Evolutionary conservation across 495 filamentous ascomycete genomes (phyloP), one percentile per base, ranked within the genome.

Genomic region (Trichoderma orchidacearum): DNA sequence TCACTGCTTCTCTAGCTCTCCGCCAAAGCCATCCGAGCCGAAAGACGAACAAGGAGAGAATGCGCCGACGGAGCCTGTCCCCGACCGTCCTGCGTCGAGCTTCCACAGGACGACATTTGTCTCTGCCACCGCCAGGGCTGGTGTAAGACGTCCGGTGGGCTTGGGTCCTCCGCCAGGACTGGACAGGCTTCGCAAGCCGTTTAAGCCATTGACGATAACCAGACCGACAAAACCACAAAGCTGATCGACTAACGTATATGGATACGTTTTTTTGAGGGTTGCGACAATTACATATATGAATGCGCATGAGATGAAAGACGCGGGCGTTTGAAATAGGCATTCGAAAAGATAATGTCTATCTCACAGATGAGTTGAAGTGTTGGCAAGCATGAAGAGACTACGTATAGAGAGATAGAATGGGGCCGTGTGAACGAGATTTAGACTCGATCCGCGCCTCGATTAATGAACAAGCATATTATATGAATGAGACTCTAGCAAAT

Each of bases 1-100:
- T 53, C 30, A 66, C 7, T 72, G 66, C 54, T 77, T 77, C 51
- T 77, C 75, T 0, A 77, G 75, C 60, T 77, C 75, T 12, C 75
- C 75, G 11, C 59, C 65, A 1, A 62, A 62, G 34, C 66, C 68
- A 12, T 51, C 53, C 2, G 60, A 27, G n/a, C 34, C 35, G 5
- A 32, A 53, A n/a, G 41, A 27, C 2, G 17, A 56, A 0, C 61
- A 63, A 3, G 63, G 63, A 15, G 64, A 65, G 17, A 66, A 71
- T 15, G 57, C 59, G 30, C 32, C 31, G 3, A 27, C 6, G 12
- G 18, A 38, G 62, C 64, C 62, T 23, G 65, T 66, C n/a, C 66
- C 63, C 3, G 68, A 63, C 0, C 62, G 69, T 0, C 62, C 71
- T 15, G 72, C 72, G 6, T 59, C 61, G 4, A 73, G 66, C 53